Base-by-base conservation (phyloP, 2,329 filamentous ascomycete genomes). In the Colletotrichum truncatum region DNA sequence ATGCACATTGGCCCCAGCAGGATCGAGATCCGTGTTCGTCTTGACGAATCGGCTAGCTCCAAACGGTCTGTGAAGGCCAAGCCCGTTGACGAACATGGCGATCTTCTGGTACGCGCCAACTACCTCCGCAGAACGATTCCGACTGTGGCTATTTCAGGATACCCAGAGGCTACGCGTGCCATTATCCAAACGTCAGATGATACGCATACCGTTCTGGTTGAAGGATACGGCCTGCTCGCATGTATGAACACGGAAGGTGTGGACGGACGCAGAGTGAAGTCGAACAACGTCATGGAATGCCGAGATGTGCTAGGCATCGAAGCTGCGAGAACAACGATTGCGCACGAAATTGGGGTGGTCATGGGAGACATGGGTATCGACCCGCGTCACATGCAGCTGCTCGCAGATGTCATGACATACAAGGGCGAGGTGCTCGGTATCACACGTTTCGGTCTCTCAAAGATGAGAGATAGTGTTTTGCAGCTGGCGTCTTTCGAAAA, bases 361-460 rank as follows among this genome's bases (percentile, higher is more conserved):
- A 99, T 98, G 94, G 88, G 88, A 34, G 89, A 91, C 76, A 98
- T 99, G 94, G 90, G 89, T 77, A 98, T 99, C 73, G 96, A 99
- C 79, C 95, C 94, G 45, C 92, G 96, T 60, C 96, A 99, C 81
- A 98, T 99, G 94, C 92, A 98, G 76, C 87, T 99, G 16, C 88
- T 99, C 2, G 95, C 96, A 10, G 96, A 99, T 74, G 94, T 98
- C 57, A 99, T 99, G 96, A 98, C 96, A 1, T 98, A 95, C 85
- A 98, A 98, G 82, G 96, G 96, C 53, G 95, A 98, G 71, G 93
- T 99, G 0, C 86, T 98, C 16, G 96, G 96, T 54, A 99, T 99
- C 75, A 99, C 96, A 3, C 91, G 96, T 30, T 98, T 98, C 77
- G 96, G 96, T 54, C 85, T 99, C 25, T 92, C 94, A 62, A 99